These are phyloP conservation scores for Lichtheimia hyalospora DNA, from an alignment of 371 early-diverging fungal genomes.

Conservation along the genomic window DNA sequence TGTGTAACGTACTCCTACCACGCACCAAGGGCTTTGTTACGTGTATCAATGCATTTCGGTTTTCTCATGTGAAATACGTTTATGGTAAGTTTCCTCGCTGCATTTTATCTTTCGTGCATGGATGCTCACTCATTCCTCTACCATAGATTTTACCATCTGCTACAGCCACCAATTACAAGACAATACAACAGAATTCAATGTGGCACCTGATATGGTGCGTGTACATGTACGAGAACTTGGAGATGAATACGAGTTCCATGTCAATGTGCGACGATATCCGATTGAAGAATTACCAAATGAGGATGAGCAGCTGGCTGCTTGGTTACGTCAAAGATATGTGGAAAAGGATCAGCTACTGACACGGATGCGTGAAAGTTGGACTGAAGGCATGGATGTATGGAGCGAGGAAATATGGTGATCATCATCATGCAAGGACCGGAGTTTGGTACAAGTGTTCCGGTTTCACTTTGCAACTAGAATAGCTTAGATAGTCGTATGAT, in stretches of 20 bases:
- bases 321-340: constrained; percentile 63
- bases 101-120: background rate
- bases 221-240: constrained; percentile 53
- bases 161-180: constrained; percentile 43
- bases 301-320: constrained; percentile 55
- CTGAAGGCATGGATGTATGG: constrained; percentile 38
- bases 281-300: constrained; percentile 62
- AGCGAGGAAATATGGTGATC: background rate
- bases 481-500: background rate
- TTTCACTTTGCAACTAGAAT: background rate
- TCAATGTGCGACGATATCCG: constrained; percentile 59
- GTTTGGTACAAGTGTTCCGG: background rate
- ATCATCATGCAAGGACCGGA: background rate
- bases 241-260: constrained; percentile 70
- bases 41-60: constrained; percentile 59
- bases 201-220: constrained; percentile 62
- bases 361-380: constrained; percentile 52
- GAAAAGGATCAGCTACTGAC: constrained; percentile 66
- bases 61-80: constrained; percentile 65
- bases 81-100: constrained; percentile 46
- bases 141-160: constrained; percentile 63
- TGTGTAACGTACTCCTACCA: constrained; percentile 75
- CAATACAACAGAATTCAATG: constrained; percentile 32
- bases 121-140: background rate
- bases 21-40: constrained; percentile 81